Conservation (phyloP, 2,329 filamentous ascomycete genomes). For the Leptographium lundbergii region DNA sequence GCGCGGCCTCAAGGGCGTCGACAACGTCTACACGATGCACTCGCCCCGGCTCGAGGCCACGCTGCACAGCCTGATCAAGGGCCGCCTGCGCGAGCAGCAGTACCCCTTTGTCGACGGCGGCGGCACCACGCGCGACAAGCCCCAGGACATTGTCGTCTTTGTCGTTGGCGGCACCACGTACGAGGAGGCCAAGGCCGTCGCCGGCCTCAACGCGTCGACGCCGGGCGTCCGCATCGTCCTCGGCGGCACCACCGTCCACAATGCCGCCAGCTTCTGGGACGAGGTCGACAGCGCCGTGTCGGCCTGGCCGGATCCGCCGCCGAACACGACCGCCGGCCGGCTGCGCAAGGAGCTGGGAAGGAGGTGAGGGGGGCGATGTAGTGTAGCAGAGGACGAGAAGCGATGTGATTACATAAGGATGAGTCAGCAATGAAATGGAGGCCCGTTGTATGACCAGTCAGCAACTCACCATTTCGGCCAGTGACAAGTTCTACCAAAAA, state of each 20-base stretch:
- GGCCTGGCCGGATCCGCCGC: conserved; percentile 63
- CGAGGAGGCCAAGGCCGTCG: conserved; percentile 91
- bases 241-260: conserved; percentile 79
- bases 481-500: neutral
- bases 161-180: conserved; percentile 90
- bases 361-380: neutral
- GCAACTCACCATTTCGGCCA: neutral
- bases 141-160: conserved; percentile 91
- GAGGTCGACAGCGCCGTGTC: conserved; percentile 83
- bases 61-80: conserved; percentile 87
- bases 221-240: conserved; percentile 83
- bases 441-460: neutral
- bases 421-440: neutral
- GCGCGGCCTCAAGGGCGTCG: conserved; percentile 91
- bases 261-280: conserved; percentile 75
- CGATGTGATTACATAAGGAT: neutral
- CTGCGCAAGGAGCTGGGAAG: conserved; percentile 19
- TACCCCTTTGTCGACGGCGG: conserved; percentile 84
- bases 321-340: conserved; percentile 18
- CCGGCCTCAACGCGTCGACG: conserved; percentile 83
- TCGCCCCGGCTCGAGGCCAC: conserved; percentile 79
- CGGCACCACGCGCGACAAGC: conserved; percentile 72
- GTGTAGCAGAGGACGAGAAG: neutral
- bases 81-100: conserved; percentile 69
- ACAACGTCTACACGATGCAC: conserved; percentile 98